Percentiles rank a stretch among this genome's conserved stretches.
phyloP scores from a whole-genome alignment of 495 filamentous ascomycete genomes.

The Tuber calosporum region DNA sequence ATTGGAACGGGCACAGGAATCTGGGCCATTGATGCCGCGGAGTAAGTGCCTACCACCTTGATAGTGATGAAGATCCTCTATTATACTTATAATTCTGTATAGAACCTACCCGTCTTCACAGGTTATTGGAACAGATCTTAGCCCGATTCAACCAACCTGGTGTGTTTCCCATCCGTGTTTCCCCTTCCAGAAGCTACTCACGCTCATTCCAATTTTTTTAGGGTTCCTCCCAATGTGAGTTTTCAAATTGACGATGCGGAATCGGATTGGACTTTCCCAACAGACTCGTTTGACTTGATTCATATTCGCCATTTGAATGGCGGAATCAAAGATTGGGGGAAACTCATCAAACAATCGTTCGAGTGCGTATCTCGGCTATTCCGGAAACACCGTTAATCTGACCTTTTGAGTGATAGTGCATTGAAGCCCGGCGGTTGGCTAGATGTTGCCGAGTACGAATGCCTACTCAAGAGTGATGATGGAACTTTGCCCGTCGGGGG shows the following conservation, averaged over 20 bases:
- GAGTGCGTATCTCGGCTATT: conserved; percentile 37
- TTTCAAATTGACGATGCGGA: conserved; percentile 52
- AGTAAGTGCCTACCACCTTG: conserved; percentile 7
- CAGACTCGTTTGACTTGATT: conserved; percentile 45
- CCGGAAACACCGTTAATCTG: background rate
- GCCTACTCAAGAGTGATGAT: conserved; percentile 25
- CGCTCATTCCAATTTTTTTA: conserved; percentile 14
- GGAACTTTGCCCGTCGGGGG: conserved; percentile 17
- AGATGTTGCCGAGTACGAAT: conserved; percentile 21
- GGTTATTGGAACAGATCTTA: conserved; percentile 43
- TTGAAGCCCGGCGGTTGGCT: conserved; percentile 33
- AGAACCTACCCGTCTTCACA: conserved; percentile 30
- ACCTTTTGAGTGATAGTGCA: background rate
- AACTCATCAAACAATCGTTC: conserved; percentile 34
- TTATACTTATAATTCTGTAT: conserved; percentile 45
- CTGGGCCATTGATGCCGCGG: conserved; percentile 54
- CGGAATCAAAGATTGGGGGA: conserved; percentile 30
- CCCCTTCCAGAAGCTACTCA: background rate
- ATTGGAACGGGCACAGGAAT: conserved; percentile 62
- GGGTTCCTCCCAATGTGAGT: conserved; percentile 47
- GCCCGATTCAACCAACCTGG: conserved; percentile 50
- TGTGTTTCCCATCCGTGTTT: conserved; percentile 1
- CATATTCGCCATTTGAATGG: conserved; percentile 43
- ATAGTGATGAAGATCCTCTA: background rate
- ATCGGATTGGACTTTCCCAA: conserved; percentile 49